Percentiles rank a stretch among this genome's conserved stretches.
Evolutionary conservation across 2,329 filamentous ascomycete species (phyloP).

Genomic region (Claviceps pazoutovae): DNA sequence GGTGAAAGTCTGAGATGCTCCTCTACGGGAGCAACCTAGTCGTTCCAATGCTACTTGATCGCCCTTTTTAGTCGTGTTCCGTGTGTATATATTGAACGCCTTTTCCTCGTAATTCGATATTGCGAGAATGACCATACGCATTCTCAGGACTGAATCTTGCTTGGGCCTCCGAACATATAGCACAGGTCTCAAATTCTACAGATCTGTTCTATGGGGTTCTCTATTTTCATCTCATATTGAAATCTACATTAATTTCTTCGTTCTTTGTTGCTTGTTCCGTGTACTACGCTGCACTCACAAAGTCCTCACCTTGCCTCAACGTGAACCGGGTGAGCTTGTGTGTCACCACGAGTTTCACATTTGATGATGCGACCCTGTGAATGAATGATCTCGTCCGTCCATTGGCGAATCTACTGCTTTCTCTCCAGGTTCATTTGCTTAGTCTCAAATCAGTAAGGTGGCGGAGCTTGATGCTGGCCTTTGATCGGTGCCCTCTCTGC

Average conservation of each 20-base stretch:
- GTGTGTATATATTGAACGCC: constrained; percentile 3
- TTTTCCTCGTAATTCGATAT: not conserved
- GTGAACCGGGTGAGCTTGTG: not conserved
- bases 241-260: not conserved
- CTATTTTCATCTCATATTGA: not conserved
- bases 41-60: not conserved
- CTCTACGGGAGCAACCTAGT: constrained; percentile 7
- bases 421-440: not conserved
- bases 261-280: not conserved
- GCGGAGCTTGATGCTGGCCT: not conserved
- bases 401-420: constrained; percentile 1
- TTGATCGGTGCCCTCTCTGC: constrained; percentile 1
- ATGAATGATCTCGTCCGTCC: not conserved
- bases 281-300: not conserved
- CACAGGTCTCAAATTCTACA: not conserved
- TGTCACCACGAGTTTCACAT: not conserved
- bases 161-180: not conserved
- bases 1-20: constrained; percentile 11
- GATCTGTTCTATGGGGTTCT: not conserved
- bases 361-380: not conserved
- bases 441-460: constrained; percentile 1
- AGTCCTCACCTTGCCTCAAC: not conserved
- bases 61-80: not conserved
- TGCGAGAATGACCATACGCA: not conserved
- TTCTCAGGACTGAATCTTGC: not conserved